Evolutionary conservation across 306 rosid species (phyloP).

Genomic region (Psophocarpus tetragonolobus): DNA sequence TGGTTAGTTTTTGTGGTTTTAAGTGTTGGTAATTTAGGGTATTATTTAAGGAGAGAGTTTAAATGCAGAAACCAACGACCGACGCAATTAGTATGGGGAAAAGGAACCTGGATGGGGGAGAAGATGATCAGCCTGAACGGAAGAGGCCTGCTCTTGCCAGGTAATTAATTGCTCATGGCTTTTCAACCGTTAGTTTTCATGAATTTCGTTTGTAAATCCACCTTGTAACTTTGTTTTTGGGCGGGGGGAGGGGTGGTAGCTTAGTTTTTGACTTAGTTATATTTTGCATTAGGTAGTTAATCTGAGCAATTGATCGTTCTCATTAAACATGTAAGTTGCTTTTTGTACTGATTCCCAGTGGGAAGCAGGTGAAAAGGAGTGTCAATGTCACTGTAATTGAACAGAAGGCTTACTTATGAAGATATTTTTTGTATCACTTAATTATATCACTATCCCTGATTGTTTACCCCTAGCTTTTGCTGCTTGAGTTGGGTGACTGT

Average conservation of each 20-base stretch:
- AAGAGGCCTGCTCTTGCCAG: constrained; percentile 98
- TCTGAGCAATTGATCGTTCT: background rate
- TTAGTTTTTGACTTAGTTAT: background rate
- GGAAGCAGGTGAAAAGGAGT: constrained; percentile 25
- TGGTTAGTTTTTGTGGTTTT: constrained; percentile 37
- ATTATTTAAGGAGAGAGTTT: constrained; percentile 26
- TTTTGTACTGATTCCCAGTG: constrained; percentile 20
- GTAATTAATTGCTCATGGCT: constrained; percentile 38
- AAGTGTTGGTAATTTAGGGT: constrained; percentile 39
- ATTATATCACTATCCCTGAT: background rate
- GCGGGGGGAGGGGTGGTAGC: background rate
- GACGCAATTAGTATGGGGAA: constrained; percentile 73
- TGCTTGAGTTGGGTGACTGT: background rate
- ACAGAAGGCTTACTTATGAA: constrained; percentile 8
- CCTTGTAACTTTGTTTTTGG: background rate
- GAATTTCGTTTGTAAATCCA: constrained; percentile 14
- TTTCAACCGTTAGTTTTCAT: background rate
- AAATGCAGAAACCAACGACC: constrained; percentile 66
- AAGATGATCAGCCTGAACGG: constrained; percentile 89
- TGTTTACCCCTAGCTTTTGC: background rate
- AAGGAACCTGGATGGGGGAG: constrained; percentile 78
- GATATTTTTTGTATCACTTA: background rate
- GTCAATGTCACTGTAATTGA: background rate
- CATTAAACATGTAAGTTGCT: background rate
- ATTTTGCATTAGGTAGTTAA: background rate